phyloP scores from a whole-genome alignment of 1,284 basidiomycete genomes.

The Anthracocystis panici-leucophaei region DNA sequence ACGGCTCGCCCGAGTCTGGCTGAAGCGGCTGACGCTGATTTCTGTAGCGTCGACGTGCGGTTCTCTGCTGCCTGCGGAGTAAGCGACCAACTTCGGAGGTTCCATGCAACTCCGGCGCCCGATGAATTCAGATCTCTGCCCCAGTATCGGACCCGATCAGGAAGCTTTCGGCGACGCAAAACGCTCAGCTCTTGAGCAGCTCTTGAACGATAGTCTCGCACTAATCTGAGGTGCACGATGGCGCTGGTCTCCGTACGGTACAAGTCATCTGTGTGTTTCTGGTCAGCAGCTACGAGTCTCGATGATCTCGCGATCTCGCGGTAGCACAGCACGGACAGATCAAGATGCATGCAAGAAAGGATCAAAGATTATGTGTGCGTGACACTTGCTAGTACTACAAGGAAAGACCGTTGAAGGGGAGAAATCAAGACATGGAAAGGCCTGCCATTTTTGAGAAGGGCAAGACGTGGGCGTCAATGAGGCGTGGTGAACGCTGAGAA shows the following conservation, averaged over 20 bases:
- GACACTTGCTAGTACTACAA: conserved; percentile 49
- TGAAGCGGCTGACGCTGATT: background rate
- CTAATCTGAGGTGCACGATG: no score
- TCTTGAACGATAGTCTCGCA: no score
- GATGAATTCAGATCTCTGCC: background rate
- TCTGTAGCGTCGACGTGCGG: background rate
- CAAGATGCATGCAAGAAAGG: conserved; percentile 8
- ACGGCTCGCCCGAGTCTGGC: background rate
- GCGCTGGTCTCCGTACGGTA: no score
- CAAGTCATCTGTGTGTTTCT: background rate
- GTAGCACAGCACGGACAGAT: background rate
- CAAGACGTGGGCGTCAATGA: background rate
- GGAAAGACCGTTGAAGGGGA: conserved; percentile 34
- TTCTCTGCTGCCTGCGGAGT: background rate
- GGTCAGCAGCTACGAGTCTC: background rate
- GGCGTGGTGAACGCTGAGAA: conserved; percentile 33
- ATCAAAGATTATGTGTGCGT: conserved; percentile 14
- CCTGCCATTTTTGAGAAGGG: background rate
- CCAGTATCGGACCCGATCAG: background rate
- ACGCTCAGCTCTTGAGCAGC: no score
- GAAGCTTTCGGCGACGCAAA: no score
- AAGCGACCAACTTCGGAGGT: background rate
- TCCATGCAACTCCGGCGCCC: background rate
- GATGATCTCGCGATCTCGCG: no score
- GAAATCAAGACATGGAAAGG: background rate